These are phyloP conservation scores for Pseudocercospora crystallina DNA, from an alignment of 2,329 filamentous ascomycete species.

Conservation along the genomic window DNA sequence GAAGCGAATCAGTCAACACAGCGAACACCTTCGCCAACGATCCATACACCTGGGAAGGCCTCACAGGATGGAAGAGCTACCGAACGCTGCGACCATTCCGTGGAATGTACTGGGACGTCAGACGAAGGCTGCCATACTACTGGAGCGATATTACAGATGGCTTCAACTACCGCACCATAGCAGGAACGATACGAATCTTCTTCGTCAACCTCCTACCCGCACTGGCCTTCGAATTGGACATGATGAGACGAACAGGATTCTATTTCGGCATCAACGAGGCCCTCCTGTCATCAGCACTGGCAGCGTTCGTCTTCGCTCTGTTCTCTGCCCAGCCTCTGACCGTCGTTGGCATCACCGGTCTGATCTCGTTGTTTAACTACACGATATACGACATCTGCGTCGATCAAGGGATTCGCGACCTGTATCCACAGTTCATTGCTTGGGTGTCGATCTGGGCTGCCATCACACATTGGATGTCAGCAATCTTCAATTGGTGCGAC, in stretches of 20 bases:
- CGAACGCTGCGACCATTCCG: constrained; percentile 45
- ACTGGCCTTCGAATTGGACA: constrained; percentile 59
- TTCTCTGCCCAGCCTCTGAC: constrained; percentile 56
- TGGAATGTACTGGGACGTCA: constrained; percentile 57
- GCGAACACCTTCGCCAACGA: constrained; percentile 30
- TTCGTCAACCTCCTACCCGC: constrained; percentile 61
- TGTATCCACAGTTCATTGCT: constrained; percentile 57
- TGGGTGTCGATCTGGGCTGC: constrained; percentile 60
- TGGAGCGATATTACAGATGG: constrained; percentile 57
- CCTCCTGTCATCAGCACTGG: constrained; percentile 56
- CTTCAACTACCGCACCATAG: constrained; percentile 55
- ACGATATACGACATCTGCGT: constrained; percentile 59
- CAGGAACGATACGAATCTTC: constrained; percentile 58
- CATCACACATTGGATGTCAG: constrained; percentile 58
- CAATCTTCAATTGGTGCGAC: constrained; percentile 54
- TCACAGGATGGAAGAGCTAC: constrained; percentile 37
- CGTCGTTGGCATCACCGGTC: constrained; percentile 58
- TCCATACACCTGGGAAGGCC: constrained; percentile 37
- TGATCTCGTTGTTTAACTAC: constrained; percentile 58
- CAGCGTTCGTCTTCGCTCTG: constrained; percentile 55
- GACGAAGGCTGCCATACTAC: constrained; percentile 55
- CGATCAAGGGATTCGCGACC: constrained; percentile 46
- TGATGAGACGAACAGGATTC: constrained; percentile 56
- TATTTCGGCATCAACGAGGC: constrained; percentile 57
- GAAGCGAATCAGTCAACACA: neutral